Base-by-base conservation (phyloP, 2,329 filamentous ascomycete species). In the Neophaeococcomyces mojaviensis region DNA sequence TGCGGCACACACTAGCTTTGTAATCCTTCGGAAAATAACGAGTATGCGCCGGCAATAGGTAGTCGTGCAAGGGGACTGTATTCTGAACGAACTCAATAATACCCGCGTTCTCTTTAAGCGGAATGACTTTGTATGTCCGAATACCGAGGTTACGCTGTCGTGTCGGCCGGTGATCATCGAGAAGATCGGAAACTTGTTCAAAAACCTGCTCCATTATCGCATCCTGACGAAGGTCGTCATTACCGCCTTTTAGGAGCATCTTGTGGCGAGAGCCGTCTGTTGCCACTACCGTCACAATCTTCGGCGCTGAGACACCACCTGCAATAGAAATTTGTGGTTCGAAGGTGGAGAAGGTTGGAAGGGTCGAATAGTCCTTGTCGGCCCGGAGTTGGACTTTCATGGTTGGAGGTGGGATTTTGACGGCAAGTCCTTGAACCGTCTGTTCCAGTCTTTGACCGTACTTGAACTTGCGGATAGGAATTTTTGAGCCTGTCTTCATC, bases 191-290 rank as follows among this genome's bases (percentile, higher is more conserved):
- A 18, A 96, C 92, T 65, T 94, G 88, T 48, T 89, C 87, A 63
- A 98, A 99, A 1, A 98, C 92, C 66, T 99, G 92, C 65, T 98
- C 94, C 94, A 99, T 99, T 71, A 82, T 98, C 36, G 90, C 88
- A 60, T 99, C 92, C 68, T 98, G 92, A 7, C 94, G 85, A 10
- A 99, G 76, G 61, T 98, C 90, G 63, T 98, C 92, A 60, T 90
- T 90, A 15, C 92, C 89, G 51, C 88, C 88, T 72, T 98, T 98
- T 61, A 95, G 82, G 51, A 98, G 72, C 66, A 96, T 88, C 63
- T 86, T 95, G 68, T 89, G 95, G 30, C 75, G 77, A 46, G 75
- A 69, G 5, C 92, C 94, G 63, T 96, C 79, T 15, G 77, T 86
- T 13, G 81, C 87, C 16, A 87, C 66, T 1, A 84, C 86, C 0